phyloP scores from a whole-genome alignment of 2,329 filamentous ascomycete species.

The Alternaria ethzedia region DNA sequence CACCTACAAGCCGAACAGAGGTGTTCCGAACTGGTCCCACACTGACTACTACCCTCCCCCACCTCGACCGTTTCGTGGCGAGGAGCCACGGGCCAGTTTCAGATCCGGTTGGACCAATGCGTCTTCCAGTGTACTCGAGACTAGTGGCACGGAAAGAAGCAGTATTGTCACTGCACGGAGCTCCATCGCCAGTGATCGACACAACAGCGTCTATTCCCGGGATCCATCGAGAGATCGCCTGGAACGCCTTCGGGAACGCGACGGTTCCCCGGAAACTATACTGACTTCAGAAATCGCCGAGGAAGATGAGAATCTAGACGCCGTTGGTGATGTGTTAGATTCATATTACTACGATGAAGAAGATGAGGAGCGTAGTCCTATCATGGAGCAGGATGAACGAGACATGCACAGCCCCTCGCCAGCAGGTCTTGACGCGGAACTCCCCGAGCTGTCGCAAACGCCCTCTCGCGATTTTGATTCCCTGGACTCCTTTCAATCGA shows the following conservation, averaged over 20 bases:
- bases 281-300: slow-evolving; percentile 32
- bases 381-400: slow-evolving; percentile 10
- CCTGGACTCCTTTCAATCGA: slow-evolving; percentile 32
- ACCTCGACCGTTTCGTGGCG: slow-evolving; percentile 37
- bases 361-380: slow-evolving; percentile 32
- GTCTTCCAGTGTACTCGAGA: slow-evolving; percentile 63
- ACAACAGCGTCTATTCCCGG: slow-evolving; percentile 53
- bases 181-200: slow-evolving; percentile 66
- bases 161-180: slow-evolving; percentile 82
- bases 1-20: slow-evolving; percentile 45
- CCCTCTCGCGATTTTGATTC: slow-evolving; percentile 37
- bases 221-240: slow-evolving; percentile 34
- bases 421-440: slow-evolving; percentile 26
- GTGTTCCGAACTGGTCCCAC: slow-evolving; percentile 46
- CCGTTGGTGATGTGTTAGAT: slow-evolving; percentile 64
- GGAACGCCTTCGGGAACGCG: slow-evolving; percentile 33
- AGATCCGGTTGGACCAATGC: slow-evolving; percentile 65
- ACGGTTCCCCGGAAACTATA: slow-evolving; percentile 39
- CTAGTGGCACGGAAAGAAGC: slow-evolving; percentile 77
- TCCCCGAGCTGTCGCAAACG: slow-evolving; percentile 33
- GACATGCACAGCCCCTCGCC: slow-evolving; percentile 25
- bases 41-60: slow-evolving; percentile 39
- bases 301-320: slow-evolving; percentile 57
- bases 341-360: slow-evolving; percentile 65
- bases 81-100: slow-evolving; percentile 63